phyloP scores from a whole-genome alignment of 1,284 basidiomycete species.

The Marasmius sp. region DNA sequence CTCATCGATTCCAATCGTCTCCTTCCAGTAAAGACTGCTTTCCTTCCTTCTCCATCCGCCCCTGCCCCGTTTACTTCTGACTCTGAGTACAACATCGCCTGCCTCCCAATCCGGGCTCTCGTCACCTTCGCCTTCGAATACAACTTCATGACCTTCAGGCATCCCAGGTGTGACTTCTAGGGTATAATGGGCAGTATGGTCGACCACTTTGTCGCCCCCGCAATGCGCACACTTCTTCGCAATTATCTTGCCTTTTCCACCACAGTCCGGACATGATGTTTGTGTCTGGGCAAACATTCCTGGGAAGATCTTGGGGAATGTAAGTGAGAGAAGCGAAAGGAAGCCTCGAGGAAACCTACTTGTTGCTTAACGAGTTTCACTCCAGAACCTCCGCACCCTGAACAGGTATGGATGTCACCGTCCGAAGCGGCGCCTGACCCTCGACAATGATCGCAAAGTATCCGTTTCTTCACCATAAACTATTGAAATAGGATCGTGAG shows the following conservation, averaged over 20 bases:
- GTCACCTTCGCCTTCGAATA: constrained; percentile 92
- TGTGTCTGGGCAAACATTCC: constrained; percentile 91
- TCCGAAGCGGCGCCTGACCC: constrained; percentile 90
- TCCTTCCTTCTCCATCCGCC: constrained; percentile 89
- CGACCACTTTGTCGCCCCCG: constrained; percentile 77
- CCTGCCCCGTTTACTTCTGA: constrained; percentile 71
- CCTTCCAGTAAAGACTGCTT: constrained; percentile 84
- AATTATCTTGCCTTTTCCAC: constrained; percentile 80
- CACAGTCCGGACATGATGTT: constrained; percentile 76
- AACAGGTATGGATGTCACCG: constrained; percentile 80
- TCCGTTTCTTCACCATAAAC: constrained; percentile 87
- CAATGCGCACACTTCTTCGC: constrained; percentile 80
- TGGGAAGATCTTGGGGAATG: constrained; percentile 76
- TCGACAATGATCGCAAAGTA: constrained; percentile 91
- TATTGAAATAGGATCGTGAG: constrained; percentile 28
- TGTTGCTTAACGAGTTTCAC: constrained; percentile 86
- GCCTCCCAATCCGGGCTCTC: constrained; percentile 92
- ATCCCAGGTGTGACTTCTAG: constrained; percentile 83
- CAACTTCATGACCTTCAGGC: constrained; percentile 88
- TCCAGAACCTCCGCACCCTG: constrained; percentile 81
- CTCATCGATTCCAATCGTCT: constrained; percentile 88
- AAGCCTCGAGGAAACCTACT: constrained; percentile 21
- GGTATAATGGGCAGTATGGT: constrained; percentile 80
- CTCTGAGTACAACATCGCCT: constrained; percentile 85
- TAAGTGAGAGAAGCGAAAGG: constrained; percentile 30